Base-by-base conservation (phyloP, 805 yeast species). In the Candida stauntonica region DNA sequence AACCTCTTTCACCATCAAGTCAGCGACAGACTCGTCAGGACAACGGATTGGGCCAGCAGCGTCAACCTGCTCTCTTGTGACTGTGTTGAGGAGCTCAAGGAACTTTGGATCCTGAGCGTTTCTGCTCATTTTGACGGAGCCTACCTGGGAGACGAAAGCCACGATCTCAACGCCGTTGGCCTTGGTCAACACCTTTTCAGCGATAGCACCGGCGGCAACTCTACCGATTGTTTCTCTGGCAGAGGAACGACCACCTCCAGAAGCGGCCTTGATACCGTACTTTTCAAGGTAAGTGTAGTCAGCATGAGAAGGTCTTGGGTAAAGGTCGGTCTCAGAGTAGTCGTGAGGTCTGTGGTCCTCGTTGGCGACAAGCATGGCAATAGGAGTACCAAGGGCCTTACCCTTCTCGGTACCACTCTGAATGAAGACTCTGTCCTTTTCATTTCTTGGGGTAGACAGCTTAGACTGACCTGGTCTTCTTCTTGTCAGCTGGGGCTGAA, bases 141-240 rank as follows among this genome's bases (percentile, higher is more conserved):
- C 99, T 46, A 93, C 95, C 44, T 86, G 83, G n/a, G 93, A 77
- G 17, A 91, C 97, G 64, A 93, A 93, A 0, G 97, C 99, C 33
- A 93, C 96, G 54, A 93, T 86, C 63, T 91, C 98, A 32, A 93
- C 93, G 43, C 77, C 75, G 58, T 83, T 79, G 39, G 85, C 83
- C 52, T 82, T 79, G 34, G 66, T 58, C 57, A 93, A 73, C 48
- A 86, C 81, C 66, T 89, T 91, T 64, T 93, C 99, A 35, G 99
- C 99, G 63, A 93, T 80, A 36, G 96, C 98, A 57, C 97, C 97
- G 7, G 97, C 98, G 33, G 98, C 98, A 38, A 93, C 99, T 64
- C 99, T 79, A 41, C 99, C 99, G 54, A 93, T 93, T 30, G 99
- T 93, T 67, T 93, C 99, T 64, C 99, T 79, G 7, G 99, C 99